Evolutionary conservation across 2,329 filamentous ascomycete genomes (phyloP), one percentile per base, ranked within the genome.

Genomic region (Helotiales sp.): DNA sequence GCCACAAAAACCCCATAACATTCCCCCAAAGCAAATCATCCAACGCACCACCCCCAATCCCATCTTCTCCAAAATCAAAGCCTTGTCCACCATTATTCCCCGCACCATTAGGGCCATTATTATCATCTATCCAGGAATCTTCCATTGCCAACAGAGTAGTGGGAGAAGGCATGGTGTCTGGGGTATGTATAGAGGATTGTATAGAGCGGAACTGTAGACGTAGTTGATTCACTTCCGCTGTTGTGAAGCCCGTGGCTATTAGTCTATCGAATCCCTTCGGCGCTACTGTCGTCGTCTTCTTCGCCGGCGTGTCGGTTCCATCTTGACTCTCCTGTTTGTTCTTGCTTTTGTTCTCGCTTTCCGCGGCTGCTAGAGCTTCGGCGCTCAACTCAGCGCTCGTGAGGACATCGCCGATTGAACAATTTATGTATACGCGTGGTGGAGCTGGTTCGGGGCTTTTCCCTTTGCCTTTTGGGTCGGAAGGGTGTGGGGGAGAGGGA

Each of bases 1-100:
- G 95, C 85, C 93, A 98, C 72, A 99, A 89, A 78, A 98, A 99
- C 0, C 95, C 95, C 68, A 95, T 90, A 58, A 96, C 77, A 73
- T 95, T 91, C 4, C 93, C 95, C 75, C 88, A 90, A 58, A 98
- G 80, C 77, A 97, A 84, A 68, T 96, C 88, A 69, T 98, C 93
- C 44, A 96, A 77, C 10, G 89, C 69, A 61, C 72, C 67, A 59
- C 72, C 63, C 44, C 71, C 67, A 63, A 61, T 67, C 57, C 69
- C 69, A 61, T 73, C 71, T 53, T 75, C 74, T 22, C 72, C 70
- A 52, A 67, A 69, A 22, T 72, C 72, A 46, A 73, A 70, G 4
- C 73, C 72, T 25, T 69, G 70, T 10, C 68, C 70, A n/a, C 72
- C 74, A 2, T 72, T 75, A 27, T n/a, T n/a, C 4, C 71, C 70